phyloP scores from a whole-genome alignment of 2,329 filamentous ascomycete genomes.

The Ceratocystis colombiana region DNA sequence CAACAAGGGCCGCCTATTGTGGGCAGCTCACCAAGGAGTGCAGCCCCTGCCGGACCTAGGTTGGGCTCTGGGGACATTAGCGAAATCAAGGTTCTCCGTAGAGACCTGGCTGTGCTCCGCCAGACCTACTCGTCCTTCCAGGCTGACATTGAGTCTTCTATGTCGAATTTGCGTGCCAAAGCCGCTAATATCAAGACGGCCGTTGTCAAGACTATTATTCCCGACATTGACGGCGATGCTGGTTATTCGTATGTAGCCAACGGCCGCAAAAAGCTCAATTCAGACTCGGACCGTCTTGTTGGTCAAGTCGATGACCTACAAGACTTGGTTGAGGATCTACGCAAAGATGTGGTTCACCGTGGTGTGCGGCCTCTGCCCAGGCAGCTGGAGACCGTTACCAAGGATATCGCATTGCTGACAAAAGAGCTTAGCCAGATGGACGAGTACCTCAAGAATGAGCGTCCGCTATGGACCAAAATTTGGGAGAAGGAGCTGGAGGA shows the following conservation, averaged over 20 bases:
- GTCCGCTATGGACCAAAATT: conserved; percentile 96
- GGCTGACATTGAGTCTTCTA: conserved; percentile 76
- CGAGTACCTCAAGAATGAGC: conserved; percentile 82
- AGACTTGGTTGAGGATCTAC: conserved; percentile 88
- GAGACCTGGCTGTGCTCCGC: conserved; percentile 80
- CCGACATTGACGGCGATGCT: conserved; percentile 62
- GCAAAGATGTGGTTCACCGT: conserved; percentile 89
- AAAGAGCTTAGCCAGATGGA: conserved; percentile 90
- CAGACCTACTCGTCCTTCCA: conserved; percentile 92
- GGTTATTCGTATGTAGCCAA: conserved; percentile 75
- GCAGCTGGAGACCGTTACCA: conserved; percentile 79
- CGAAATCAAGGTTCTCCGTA: conserved; percentile 71
- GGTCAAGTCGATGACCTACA: conserved; percentile 93
- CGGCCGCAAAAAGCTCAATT: conserved; percentile 76
- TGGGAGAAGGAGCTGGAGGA: conserved; percentile 97
- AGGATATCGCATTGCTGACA: conserved; percentile 71
- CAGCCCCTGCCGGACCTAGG: conserved; percentile 35
- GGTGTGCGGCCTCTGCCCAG: conserved; percentile 84
- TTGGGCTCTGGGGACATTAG: conserved; percentile 53
- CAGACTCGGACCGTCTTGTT: conserved; percentile 84
- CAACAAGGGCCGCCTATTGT: conserved; percentile 26
- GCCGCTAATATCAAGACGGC: conserved; percentile 69
- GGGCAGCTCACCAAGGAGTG: conserved; percentile 34
- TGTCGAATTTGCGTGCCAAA: conserved; percentile 72
- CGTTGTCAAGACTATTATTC: conserved; percentile 60